Percentiles rank a stretch among this genome's conserved stretches.
These are phyloP conservation scores for Elsinoe australis DNA, from an alignment of 2,329 filamentous ascomycete species.

Conservation along the genomic window DNA sequence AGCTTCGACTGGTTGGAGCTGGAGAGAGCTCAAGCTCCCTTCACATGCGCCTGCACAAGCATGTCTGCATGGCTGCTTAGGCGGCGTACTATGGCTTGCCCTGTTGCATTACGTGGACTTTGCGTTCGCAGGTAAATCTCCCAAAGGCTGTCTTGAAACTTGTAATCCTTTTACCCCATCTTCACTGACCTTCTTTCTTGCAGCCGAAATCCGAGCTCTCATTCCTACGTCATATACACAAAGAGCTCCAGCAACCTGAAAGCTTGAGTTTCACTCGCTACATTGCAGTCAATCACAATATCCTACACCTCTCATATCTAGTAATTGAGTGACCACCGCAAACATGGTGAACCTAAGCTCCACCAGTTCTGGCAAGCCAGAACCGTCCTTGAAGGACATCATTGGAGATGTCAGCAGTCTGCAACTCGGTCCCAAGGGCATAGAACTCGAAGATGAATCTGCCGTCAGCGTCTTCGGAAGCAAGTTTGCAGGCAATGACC, in stretches of 20 bases:
- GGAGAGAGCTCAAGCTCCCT: neutral
- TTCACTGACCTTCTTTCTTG: neutral
- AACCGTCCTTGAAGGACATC: conserved; percentile 33
- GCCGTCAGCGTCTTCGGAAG: conserved; percentile 83
- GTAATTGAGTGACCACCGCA: too few species aligned
- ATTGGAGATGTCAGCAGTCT: conserved; percentile 42
- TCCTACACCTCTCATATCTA: too few species aligned
- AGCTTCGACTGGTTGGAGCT: neutral
- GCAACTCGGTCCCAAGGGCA: conserved; percentile 36
- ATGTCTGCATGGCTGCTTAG: too few species aligned
- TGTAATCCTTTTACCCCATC: too few species aligned
- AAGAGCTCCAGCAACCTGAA: too few species aligned
- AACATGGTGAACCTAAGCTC: conserved; percentile 43
- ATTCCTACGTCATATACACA: neutral
- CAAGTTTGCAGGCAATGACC: conserved; percentile 68
- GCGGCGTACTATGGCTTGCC: neutral
- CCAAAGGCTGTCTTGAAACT: too few species aligned
- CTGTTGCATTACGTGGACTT: conserved; percentile 3
- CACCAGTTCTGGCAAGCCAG: too few species aligned
- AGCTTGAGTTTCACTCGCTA: too few species aligned
- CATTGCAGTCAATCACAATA: too few species aligned
- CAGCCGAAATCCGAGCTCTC: neutral
- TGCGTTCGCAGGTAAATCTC: too few species aligned
- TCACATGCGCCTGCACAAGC: conserved; percentile 1
- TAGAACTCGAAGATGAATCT: conserved; percentile 47